Conservation (phyloP, 352 stramenopile genomes). For the Pythium volutum region DNA sequence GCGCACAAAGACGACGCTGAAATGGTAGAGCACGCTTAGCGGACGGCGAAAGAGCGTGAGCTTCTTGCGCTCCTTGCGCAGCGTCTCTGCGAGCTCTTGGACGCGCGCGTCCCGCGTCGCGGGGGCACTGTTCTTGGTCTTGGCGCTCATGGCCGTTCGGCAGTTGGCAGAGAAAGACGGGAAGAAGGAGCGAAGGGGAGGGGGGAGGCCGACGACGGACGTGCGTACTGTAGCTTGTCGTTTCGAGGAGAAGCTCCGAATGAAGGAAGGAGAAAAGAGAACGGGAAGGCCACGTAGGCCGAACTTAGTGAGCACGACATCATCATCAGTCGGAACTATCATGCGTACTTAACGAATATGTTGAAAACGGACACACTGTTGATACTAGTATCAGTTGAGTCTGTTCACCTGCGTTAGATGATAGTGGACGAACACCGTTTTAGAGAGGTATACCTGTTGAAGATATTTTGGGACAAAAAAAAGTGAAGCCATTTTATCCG, state of each 20-base stretch:
- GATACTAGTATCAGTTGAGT: background rate
- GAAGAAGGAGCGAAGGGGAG: background rate
- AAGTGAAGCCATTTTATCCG: conserved; percentile 1
- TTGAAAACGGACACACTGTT: background rate
- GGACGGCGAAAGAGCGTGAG: conserved; percentile 80
- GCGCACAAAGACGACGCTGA: conserved; percentile 66
- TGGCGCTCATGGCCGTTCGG: conserved; percentile 10
- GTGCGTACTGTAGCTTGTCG: conserved; percentile 19
- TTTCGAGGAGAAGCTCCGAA: conserved; percentile 15
- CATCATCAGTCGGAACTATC: background rate
- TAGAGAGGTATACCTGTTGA: too few relatives aligned
- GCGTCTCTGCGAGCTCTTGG: conserved; percentile 41
- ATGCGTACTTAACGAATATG: conserved; percentile 15
- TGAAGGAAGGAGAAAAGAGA: too few relatives aligned
- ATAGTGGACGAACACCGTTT: background rate
- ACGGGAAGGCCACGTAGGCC: conserved; percentile 21
- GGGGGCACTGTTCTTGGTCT: conserved; percentile 14
- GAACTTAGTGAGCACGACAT: conserved; percentile 25
- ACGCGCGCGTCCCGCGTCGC: conserved; percentile 18
- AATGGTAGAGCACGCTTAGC: conserved; percentile 78
- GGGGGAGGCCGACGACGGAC: background rate
- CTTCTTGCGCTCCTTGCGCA: conserved; percentile 78
- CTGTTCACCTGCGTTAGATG: background rate
- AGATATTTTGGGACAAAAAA: too few relatives aligned
- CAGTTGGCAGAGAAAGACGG: background rate